A percentile compares a stretch with the other conserved stretches of the same genome.
Evolutionary conservation across 2,329 filamentous ascomycete genomes (phyloP).

Genomic region (Metarhizium album): DNA sequence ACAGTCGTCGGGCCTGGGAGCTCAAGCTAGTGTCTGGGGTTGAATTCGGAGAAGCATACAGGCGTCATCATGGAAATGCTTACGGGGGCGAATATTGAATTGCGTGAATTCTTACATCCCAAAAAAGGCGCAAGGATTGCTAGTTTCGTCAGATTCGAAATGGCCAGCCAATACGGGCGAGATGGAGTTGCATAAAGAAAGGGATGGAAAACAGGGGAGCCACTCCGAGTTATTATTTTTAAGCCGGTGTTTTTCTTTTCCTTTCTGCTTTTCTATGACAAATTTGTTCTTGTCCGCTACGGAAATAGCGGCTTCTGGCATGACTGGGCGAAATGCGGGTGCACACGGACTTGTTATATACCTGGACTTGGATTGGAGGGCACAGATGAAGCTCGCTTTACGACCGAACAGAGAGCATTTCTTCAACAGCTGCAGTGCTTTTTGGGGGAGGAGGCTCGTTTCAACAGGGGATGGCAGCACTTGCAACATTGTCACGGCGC

Average conservation of each 20-base stretch:
- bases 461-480: conserved; percentile 9
- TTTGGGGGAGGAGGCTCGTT: conserved; percentile 9
- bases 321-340: conserved; percentile 12
- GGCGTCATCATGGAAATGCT: neutral
- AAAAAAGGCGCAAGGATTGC: conserved; percentile 5
- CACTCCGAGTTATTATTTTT: conserved; percentile 1
- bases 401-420: conserved; percentile 9
- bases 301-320: conserved; percentile 9
- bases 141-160: conserved; percentile 7
- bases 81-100: neutral
- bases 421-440: conserved; percentile 8
- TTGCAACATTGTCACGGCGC: conserved; percentile 9
- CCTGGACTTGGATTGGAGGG: conserved; percentile 10
- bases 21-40: conserved; percentile 91
- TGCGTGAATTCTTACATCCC: conserved; percentile 1
- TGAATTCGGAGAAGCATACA: conserved; percentile 29
- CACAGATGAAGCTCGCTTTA: conserved; percentile 6
- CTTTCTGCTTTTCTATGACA: conserved; percentile 5
- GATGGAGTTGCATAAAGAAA: conserved; percentile 14
- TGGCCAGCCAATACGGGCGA: neutral
- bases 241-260: conserved; percentile 6
- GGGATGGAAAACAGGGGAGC: conserved; percentile 4
- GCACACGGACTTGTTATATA: conserved; percentile 12
- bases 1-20: conserved; percentile 67
- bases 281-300: conserved; percentile 5